Conservation (phyloP, 2,329 filamentous ascomycete species). For the Verticillium zaregamsianum region DNA sequence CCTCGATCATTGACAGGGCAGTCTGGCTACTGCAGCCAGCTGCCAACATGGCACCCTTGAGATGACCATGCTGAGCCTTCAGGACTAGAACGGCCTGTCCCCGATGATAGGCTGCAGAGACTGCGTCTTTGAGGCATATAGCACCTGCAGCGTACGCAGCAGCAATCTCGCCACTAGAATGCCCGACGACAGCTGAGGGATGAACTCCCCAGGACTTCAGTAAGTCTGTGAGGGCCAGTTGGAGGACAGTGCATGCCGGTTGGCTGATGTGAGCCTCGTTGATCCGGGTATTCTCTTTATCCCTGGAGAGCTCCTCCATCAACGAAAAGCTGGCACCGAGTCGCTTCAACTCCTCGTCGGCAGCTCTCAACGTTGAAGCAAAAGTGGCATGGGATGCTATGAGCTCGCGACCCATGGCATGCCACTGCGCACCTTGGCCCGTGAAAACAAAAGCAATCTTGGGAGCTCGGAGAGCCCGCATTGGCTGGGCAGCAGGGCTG, state of each 20-base stretch:
- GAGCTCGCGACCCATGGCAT: constrained; percentile 16
- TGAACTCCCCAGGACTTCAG: constrained; percentile 37
- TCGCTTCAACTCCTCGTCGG: constrained; percentile 22
- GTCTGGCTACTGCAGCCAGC: constrained; percentile 43
- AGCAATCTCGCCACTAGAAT: constrained; percentile 45
- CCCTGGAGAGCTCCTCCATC: constrained; percentile 1
- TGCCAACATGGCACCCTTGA: constrained; percentile 49
- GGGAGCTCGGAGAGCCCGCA: background rate
- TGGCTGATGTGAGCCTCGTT: constrained; percentile 37
- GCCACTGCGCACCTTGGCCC: constrained; percentile 22
- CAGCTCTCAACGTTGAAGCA: constrained; percentile 21
- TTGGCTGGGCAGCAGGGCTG: background rate
- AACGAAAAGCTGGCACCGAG: background rate
- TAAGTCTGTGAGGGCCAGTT: constrained; percentile 41
- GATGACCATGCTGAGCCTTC: background rate
- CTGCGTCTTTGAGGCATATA: constrained; percentile 35
- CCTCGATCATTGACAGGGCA: constrained; percentile 31
- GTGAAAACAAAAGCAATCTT: constrained; percentile 19
- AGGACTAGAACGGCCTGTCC: constrained; percentile 36
- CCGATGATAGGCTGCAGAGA: constrained; percentile 46
- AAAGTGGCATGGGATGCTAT: constrained; percentile 21
- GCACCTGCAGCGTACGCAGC: constrained; percentile 38
- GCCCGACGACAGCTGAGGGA: constrained; percentile 35
- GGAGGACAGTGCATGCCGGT: constrained; percentile 40
- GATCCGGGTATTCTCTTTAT: constrained; percentile 27